Base-by-base conservation (phyloP, 2,329 filamentous ascomycete genomes). In the Colletotrichum noveboracense region DNA sequence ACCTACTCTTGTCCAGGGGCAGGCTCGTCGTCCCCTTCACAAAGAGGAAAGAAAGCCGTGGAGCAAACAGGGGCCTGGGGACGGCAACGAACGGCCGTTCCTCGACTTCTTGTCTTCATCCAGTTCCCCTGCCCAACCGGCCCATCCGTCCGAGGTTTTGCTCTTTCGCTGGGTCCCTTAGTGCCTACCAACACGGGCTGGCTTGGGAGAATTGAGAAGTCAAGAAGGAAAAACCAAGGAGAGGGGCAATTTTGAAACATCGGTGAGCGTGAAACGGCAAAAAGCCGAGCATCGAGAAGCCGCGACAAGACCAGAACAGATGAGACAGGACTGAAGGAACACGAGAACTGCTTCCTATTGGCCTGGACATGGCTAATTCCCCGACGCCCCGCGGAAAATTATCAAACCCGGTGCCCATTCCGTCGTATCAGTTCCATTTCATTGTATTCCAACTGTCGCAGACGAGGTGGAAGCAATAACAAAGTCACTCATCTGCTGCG, bases 201-300 rank as follows among this genome's bases (percentile, higher is more conserved):
- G 10, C 13, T 52, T 34, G 55, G 65, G 38, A 61, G 26, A 73
- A 34, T 48, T 48, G 18, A 48, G 38, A 48, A n/a, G 18, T n/a
- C 16, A 9, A 43, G 36, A 43, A n/a, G 38, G 18, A 48, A 48
- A 48, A 48, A 48, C 9, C 9, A 32, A 64, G 24, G 24, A 34
- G 18, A 58, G 28, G 48, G 66, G 58, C 26, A 26, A 60, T 28
- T 32, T 60, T 71, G 66, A 74, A 71, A 74, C 71, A 71, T 56
- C 24, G 18, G 34, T 10, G 71, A 52, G 43, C 21, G 21, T 71
- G 71, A 74, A 74, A 74, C 67, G 60, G 60, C 66, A 43, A 74
- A 66, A 36, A 71, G 43, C 66, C 48, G 60, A 71, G 58, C 60
- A 14, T 64, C 43, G 67, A 66, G 58, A 48, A 74, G 71, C 34